Base-by-base conservation (phyloP, 768 basidiomycete genomes). In the Exidia glandulosa region DNA sequence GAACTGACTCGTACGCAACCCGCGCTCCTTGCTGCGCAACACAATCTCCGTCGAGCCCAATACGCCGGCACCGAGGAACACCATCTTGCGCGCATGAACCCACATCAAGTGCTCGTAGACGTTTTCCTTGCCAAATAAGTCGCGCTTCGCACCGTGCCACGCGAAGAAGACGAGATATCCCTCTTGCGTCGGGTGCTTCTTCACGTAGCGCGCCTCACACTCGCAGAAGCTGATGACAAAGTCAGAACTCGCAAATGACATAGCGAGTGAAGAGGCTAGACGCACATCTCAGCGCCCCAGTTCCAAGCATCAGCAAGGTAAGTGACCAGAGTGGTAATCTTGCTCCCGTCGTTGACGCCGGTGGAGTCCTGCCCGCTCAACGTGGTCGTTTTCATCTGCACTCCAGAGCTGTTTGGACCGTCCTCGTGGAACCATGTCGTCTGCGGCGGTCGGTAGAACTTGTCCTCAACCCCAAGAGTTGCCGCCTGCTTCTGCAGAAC, bases 221-320 rank as follows among this genome's bases (percentile, higher is more conserved):
- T 59, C 58, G 32, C 58, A 59, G 58, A 59, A 59, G 29, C 41
- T 59, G 25, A n/a, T n/a, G n/a, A n/a, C n/a, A n/a, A n/a, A n/a
- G n/a, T n/a, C n/a, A n/a, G n/a, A n/a, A n/a, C n/a, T n/a, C n/a
- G n/a, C n/a, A n/a, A n/a, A n/a, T n/a, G n/a, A n/a, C n/a, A n/a
- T n/a, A n/a, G n/a, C n/a, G n/a, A n/a, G n/a, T n/a, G n/a, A n/a
- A n/a, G n/a, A n/a, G n/a, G n/a, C 23, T 31, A n/a, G 6, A 13
- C 47, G 12, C 36, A 23, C 29, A 32, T 31, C 3, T 59, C 58
- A 29, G 58, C 58, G 13, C 27, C 58, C 37, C 29, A 32, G 36
- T 47, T 59, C 58, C 58, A 59, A 3, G 58, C 58, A 32, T 59
- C 58, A 14, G 58, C 32, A n/a, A 59, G 12, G 41, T 59, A 59